These are phyloP conservation scores for Anisogramma anomala DNA, from an alignment of 2,329 filamentous ascomycete genomes.

Conservation along the genomic window DNA sequence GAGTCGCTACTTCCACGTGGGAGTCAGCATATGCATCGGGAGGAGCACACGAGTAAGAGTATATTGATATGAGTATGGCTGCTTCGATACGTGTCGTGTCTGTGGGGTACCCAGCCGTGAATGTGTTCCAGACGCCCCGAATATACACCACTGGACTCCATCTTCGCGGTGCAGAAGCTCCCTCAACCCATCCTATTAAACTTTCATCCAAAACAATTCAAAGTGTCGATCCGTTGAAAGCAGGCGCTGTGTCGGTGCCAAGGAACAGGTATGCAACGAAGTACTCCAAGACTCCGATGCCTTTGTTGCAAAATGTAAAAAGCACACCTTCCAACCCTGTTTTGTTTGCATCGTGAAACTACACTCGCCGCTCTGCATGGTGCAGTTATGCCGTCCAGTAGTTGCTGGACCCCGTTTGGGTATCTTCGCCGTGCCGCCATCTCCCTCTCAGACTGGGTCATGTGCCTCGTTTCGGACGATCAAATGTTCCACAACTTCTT, in stretches of 20 bases:
- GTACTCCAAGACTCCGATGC: conserved; percentile 8
- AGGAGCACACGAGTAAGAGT: neutral
- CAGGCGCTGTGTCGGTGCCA: neutral
- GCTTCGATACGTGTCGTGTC: neutral
- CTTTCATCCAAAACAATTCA: conserved; percentile 6
- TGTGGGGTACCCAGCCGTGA: neutral
- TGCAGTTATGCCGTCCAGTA: neutral
- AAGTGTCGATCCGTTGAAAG: neutral
- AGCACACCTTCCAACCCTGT: neutral
- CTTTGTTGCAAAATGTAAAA: neutral
- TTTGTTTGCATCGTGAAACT: neutral
- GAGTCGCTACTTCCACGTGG: too few relatives aligned
- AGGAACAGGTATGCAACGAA: neutral
- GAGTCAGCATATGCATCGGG: neutral
- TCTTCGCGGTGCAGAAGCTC: conserved; percentile 7
- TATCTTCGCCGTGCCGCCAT: conserved; percentile 1
- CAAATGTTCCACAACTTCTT: neutral
- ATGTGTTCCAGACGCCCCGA: neutral
- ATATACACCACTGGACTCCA: conserved; percentile 3
- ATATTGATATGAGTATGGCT: neutral
- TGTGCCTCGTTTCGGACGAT: neutral
- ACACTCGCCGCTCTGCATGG: conserved; percentile 5
- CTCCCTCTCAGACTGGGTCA: neutral
- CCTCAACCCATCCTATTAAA: neutral
- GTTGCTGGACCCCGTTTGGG: neutral